Conservation (phyloP, 2,329 filamentous ascomycete genomes). For the Neofusicoccum cordaticola region DNA sequence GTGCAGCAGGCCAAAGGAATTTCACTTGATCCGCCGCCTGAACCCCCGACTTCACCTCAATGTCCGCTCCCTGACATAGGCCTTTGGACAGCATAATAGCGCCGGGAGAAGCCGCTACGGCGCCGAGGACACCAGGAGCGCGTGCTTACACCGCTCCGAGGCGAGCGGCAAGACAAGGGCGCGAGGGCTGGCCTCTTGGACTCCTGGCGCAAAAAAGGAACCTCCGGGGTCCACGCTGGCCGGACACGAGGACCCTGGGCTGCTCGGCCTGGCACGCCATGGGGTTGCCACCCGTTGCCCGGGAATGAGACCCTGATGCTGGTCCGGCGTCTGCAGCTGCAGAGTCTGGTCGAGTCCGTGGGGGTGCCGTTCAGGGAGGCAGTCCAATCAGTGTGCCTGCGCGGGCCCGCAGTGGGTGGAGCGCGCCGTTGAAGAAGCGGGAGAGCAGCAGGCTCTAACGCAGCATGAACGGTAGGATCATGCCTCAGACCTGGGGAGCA, state of each 20-base stretch:
- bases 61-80: neutral
- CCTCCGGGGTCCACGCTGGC: neutral
- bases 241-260: neutral
- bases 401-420: neutral
- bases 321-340: neutral
- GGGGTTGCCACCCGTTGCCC: neutral
- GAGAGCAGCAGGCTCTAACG: slow-evolving; percentile 1
- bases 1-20: slow-evolving; percentile 2
- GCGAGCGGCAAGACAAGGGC: slow-evolving; percentile 4
- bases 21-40: slow-evolving; percentile 2
- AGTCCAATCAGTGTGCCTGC: no score
- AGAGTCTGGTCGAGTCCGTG: neutral
- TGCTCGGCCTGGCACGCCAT: neutral
- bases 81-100: neutral
- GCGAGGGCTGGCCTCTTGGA: neutral
- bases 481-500: neutral
- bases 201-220: neutral
- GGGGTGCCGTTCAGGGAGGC: neutral
- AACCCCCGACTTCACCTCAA: neutral
- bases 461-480: neutral
- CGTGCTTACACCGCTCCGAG: slow-evolving; percentile 3
- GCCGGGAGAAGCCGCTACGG: neutral
- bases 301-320: neutral
- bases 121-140: neutral
- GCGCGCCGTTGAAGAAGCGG: slow-evolving; percentile 14